Conservation (phyloP, 2,329 filamentous ascomycete species). For the Fusarium begoniae region DNA sequence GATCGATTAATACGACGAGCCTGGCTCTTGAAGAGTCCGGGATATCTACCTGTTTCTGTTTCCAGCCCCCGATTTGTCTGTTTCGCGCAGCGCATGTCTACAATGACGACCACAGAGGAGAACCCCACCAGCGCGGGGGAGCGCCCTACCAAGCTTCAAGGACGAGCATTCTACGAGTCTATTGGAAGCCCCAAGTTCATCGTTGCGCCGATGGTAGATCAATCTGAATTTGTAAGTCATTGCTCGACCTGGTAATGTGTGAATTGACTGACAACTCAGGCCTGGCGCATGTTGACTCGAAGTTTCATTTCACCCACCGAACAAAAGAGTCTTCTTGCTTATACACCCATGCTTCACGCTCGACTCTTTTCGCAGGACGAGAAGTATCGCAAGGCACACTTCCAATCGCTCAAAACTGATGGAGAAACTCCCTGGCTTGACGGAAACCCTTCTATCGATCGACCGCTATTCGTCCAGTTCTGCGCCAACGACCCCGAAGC, state of each 20-base stretch:
- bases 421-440: constrained; percentile 71
- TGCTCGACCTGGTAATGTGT: background rate
- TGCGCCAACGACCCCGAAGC: constrained; percentile 89
- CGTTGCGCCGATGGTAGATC: constrained; percentile 97
- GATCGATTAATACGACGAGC: constrained; percentile 28
- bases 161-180: constrained; percentile 92
- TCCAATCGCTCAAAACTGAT: constrained; percentile 69
- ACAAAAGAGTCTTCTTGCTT: constrained; percentile 77
- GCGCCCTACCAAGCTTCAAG: constrained; percentile 70
- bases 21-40: constrained; percentile 39
- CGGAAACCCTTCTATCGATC: constrained; percentile 84
- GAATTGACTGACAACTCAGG: constrained; percentile 61
- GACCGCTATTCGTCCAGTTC: constrained; percentile 95
- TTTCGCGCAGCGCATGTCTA: constrained; percentile 40
- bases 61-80: background rate
- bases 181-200: constrained; percentile 91
- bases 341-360: constrained; percentile 96
- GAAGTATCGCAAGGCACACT: constrained; percentile 81
- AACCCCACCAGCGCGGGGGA: constrained; percentile 25
- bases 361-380: constrained; percentile 82
- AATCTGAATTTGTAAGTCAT: constrained; percentile 88
- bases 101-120: constrained; percentile 43
- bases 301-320: constrained; percentile 81
- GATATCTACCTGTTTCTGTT: constrained; percentile 16
- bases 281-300: constrained; percentile 95